Evolutionary conservation across 1,284 basidiomycete genomes (phyloP), one percentile per base, ranked within the genome.

Genomic region (Gomphus bonarii): DNA sequence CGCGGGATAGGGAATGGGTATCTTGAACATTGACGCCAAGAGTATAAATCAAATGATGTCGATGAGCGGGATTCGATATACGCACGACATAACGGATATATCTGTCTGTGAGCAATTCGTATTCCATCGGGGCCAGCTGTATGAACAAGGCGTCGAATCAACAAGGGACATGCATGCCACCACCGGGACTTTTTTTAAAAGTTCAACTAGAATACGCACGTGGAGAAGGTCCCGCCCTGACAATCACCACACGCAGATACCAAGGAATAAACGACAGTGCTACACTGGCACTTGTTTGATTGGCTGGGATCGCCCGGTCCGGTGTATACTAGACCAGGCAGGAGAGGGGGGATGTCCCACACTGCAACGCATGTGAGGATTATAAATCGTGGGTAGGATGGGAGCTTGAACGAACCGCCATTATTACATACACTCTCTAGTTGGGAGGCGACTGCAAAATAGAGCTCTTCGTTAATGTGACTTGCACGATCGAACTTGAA

Each of bases 171-270:
- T 7, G 1, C 11, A 25, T 25, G 2, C 25, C 25, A 25, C 25
- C 25, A 25, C 25, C 25, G 25, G 25, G 25, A 4, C 25, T 25
- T 3, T 25, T 3, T 5, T 12, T 6, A 6, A 18, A 2, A 36
- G 31, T 22, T 18, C 18, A 49, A 25, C 7, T 31, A 1, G 1
- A n/a, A 51, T 44, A 52, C 55, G 40, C 43, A 55, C 53, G 31
- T 11, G 3, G 38, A n/a, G 4, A 51, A n/a, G 36, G 30, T 28
- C 20, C 36, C 40, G 5, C 33, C 57, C 38, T 58, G 57, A 25
- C 57, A 58, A 14, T n/a, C 38, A 16, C 35, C 57, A 36, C 57
- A 58, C 33, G 50, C 50, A 11, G 57, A 30, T 14, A 58, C 50
- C 6, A 58, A 18, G 10, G 57, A 58, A 25, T 25, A 25, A n/a